Percentiles rank a stretch among this genome's conserved stretches.
phyloP scores from a whole-genome alignment of 1,284 basidiomycete genomes.

The Ganoderma resinaceum region DNA sequence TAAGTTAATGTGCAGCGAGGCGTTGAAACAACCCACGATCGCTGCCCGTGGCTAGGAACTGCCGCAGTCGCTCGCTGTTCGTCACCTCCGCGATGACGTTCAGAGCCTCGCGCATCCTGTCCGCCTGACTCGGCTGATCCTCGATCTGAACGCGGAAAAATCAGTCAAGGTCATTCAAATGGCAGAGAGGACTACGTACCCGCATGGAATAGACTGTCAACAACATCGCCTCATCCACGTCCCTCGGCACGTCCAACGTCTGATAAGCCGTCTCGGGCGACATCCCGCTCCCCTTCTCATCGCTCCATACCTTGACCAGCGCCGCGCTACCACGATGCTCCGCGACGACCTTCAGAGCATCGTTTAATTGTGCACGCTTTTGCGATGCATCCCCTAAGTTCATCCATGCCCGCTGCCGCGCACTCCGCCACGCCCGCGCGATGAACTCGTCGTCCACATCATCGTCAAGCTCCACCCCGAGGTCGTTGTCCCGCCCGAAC shows the following conservation, averaged over 20 bases:
- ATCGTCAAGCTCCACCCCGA: slow-evolving; percentile 70
- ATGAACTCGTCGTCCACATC: slow-evolving; percentile 75
- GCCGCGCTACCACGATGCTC: slow-evolving; percentile 59
- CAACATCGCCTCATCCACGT: slow-evolving; percentile 79
- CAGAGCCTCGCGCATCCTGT: slow-evolving; percentile 73
- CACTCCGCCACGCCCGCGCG: slow-evolving; percentile 70
- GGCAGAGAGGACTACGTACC: slow-evolving; percentile 51
- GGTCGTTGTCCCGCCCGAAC: slow-evolving; percentile 64
- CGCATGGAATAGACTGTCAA: slow-evolving; percentile 77
- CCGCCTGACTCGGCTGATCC: slow-evolving; percentile 68
- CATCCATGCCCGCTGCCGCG: slow-evolving; percentile 67
- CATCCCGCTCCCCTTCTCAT: slow-evolving; percentile 65
- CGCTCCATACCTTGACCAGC: slow-evolving; percentile 59
- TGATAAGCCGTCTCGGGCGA: slow-evolving; percentile 76
- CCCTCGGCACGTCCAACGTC: slow-evolving; percentile 73
- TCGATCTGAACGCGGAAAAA: slow-evolving; percentile 54
- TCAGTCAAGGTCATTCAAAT: slow-evolving; percentile 1
- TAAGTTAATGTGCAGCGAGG: not conserved
- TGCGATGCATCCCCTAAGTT: slow-evolving; percentile 49
- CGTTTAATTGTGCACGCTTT: slow-evolving; percentile 58
- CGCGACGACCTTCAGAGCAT: slow-evolving; percentile 70
- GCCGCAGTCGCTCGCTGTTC: slow-evolving; percentile 74
- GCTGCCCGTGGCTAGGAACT: slow-evolving; percentile 68
- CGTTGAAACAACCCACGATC: slow-evolving; percentile 64
- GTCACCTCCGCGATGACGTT: slow-evolving; percentile 73